phyloP scores from a whole-genome alignment of 768 basidiomycete species.

The Rhizopogon sp. region DNA sequence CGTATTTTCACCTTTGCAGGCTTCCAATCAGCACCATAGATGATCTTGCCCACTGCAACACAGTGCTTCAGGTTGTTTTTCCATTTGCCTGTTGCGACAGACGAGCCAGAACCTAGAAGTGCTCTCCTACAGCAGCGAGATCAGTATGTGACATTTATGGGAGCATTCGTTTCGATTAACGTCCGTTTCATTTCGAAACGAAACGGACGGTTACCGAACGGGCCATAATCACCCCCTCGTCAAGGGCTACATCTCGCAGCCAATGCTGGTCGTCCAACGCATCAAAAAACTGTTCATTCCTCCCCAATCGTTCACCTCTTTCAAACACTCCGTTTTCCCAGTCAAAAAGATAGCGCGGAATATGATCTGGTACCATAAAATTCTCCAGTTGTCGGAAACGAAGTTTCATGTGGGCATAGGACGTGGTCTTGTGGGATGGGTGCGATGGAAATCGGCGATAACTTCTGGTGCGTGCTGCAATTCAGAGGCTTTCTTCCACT shows the following conservation, averaged over 20 bases:
- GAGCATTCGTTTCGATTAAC: no score
- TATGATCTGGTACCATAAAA: background rate
- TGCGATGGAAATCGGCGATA: constrained; percentile 8
- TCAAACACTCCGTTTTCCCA: background rate
- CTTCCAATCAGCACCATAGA: no score
- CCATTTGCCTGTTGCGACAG: no score
- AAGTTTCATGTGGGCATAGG: background rate
- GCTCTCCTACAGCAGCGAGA: no score
- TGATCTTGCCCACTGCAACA: no score
- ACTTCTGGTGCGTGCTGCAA: constrained; percentile 2
- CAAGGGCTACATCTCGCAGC: background rate
- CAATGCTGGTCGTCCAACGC: background rate
- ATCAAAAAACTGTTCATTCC: background rate
- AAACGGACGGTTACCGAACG: no score
- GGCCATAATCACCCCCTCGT: no score
- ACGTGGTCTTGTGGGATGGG: background rate
- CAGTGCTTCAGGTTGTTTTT: no score
- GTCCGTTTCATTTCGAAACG: no score
- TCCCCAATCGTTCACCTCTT: background rate
- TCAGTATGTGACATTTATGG: no score
- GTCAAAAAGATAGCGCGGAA: background rate
- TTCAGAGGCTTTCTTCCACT: constrained; percentile 14
- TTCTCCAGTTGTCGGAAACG: background rate
- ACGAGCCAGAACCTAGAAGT: no score
- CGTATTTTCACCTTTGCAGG: no score